phyloP scores from a whole-genome alignment of 1,284 basidiomycete genomes.

The Heimioporus retisporus region DNA sequence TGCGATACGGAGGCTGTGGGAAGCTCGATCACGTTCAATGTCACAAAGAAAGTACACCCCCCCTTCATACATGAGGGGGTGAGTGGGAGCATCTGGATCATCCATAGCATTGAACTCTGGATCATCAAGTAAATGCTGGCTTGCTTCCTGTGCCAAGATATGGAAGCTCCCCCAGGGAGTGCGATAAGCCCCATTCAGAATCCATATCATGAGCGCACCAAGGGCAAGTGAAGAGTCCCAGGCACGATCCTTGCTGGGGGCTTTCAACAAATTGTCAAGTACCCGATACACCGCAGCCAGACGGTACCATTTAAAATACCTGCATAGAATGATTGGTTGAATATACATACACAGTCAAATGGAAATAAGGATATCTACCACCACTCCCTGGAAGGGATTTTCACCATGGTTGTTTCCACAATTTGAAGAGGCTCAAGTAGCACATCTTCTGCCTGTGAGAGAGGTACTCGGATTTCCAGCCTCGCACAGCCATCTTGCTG shows the following conservation, averaged over 20 bases:
- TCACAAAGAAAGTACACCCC: slow-evolving; percentile 4
- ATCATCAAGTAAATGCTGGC: background rate
- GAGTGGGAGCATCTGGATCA: too few species aligned
- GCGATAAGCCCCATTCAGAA: background rate
- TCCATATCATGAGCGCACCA: background rate
- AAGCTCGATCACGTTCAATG: background rate
- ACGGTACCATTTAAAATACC: slow-evolving; percentile 7
- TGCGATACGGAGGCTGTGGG: background rate
- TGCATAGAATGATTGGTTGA: background rate
- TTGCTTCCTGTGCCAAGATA: background rate
- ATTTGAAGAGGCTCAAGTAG: background rate
- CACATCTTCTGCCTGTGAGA: background rate
- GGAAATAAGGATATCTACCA: slow-evolving; percentile 2
- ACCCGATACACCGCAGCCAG: background rate
- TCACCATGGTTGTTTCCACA: background rate
- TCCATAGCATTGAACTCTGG: too few species aligned
- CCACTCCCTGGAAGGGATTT: background rate
- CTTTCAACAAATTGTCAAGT: background rate
- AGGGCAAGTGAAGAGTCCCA: background rate
- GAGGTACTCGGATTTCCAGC: background rate
- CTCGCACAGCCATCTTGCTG: slow-evolving; percentile 8
- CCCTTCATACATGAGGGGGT: too few species aligned
- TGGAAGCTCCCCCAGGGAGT: background rate
- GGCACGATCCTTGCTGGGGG: background rate
- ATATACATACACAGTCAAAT: too few species aligned